Conservation (phyloP, 2,329 filamentous ascomycete genomes). For the Didymosphaeria variabile region DNA sequence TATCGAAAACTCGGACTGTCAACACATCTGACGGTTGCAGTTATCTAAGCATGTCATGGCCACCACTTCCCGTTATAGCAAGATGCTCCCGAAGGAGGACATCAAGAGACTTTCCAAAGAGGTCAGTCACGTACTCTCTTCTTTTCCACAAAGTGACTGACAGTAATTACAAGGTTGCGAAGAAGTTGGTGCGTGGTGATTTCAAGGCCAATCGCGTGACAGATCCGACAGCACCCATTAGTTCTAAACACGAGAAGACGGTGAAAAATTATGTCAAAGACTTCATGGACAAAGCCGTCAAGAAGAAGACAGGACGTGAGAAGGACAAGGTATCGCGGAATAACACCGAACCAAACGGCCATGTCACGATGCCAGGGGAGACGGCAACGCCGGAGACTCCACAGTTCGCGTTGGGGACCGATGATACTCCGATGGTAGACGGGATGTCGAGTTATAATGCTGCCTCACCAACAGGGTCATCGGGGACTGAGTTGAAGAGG, state of each 20-base stretch:
- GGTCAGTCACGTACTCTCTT: slow-evolving; percentile 44
- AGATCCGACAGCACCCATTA: slow-evolving; percentile 76
- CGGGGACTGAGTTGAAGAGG: slow-evolving; percentile 43
- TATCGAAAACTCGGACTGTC: background rate
- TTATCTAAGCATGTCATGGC: slow-evolving; percentile 85
- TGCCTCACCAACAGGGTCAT: slow-evolving; percentile 37
- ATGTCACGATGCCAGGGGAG: slow-evolving; percentile 20
- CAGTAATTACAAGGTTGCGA: slow-evolving; percentile 65
- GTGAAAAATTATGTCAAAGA: slow-evolving; percentile 85
- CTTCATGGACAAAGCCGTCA: slow-evolving; percentile 85
- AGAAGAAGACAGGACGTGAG: slow-evolving; percentile 70
- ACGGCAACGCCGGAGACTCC: slow-evolving; percentile 33
- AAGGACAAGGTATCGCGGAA: slow-evolving; percentile 63
- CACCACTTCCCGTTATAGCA: slow-evolving; percentile 84
- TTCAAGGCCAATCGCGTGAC: slow-evolving; percentile 89
- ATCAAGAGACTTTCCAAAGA: slow-evolving; percentile 72
- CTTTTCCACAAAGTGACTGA: slow-evolving; percentile 17
- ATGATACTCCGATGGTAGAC: slow-evolving; percentile 23
- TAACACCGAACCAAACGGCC: slow-evolving; percentile 30
- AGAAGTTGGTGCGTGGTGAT: slow-evolving; percentile 90
- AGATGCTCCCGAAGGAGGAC: slow-evolving; percentile 84
- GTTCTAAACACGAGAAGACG: slow-evolving; percentile 79
- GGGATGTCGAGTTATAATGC: slow-evolving; percentile 29
- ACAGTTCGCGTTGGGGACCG: slow-evolving; percentile 21
- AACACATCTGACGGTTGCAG: slow-evolving; percentile 55